Evolutionary conservation across 805 yeast genomes (phyloP).

Genomic region (baker's yeast (Saccharomyces cerevisiae)): DNA sequence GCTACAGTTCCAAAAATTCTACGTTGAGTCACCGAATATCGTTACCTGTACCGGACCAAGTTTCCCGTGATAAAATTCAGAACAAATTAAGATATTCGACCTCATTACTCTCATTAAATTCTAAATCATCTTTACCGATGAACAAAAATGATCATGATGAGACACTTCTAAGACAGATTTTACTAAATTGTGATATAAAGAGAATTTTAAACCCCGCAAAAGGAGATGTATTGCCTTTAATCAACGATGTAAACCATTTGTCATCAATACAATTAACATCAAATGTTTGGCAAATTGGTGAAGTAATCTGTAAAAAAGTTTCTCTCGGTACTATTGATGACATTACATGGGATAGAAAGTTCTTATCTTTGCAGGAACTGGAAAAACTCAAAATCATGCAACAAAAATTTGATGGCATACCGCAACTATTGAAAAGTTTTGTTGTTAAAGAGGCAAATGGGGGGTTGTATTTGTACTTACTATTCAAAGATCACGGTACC

Average conservation of each 20-base stretch:
- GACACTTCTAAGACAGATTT: slow-evolving; percentile 15
- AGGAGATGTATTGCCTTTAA: slow-evolving; percentile 10
- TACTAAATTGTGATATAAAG: slow-evolving; percentile 19
- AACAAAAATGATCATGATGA: slow-evolving; percentile 22
- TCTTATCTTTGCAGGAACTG: slow-evolving; percentile 23
- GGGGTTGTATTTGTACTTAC: slow-evolving; percentile 13
- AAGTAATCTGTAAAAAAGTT: slow-evolving; percentile 17
- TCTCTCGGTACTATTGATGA: slow-evolving; percentile 12
- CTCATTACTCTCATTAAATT: slow-evolving; percentile 25
- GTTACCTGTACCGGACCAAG: slow-evolving; percentile 49
- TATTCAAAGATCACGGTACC: slow-evolving; percentile 24
- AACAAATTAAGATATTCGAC: slow-evolving; percentile 41
- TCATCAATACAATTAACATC: slow-evolving; percentile 9
- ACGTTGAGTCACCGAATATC: slow-evolving; percentile 36
- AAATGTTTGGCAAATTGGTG: slow-evolving; percentile 16
- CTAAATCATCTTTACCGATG: slow-evolving; percentile 15
- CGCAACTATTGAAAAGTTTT: slow-evolving; percentile 19
- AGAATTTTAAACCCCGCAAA: slow-evolving; percentile 9
- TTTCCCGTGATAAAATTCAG: slow-evolving; percentile 46
- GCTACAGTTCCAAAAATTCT: slow-evolving; percentile 6
- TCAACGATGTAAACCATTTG: slow-evolving; percentile 1
- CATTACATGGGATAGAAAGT: slow-evolving; percentile 11
- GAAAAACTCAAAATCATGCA: slow-evolving; percentile 8
- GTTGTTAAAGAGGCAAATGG: slow-evolving; percentile 8
- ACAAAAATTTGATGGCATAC: slow-evolving; percentile 17